Conservation (phyloP, 2,329 filamentous ascomycete genomes). For the Phaeophleospora eucalypticola region DNA sequence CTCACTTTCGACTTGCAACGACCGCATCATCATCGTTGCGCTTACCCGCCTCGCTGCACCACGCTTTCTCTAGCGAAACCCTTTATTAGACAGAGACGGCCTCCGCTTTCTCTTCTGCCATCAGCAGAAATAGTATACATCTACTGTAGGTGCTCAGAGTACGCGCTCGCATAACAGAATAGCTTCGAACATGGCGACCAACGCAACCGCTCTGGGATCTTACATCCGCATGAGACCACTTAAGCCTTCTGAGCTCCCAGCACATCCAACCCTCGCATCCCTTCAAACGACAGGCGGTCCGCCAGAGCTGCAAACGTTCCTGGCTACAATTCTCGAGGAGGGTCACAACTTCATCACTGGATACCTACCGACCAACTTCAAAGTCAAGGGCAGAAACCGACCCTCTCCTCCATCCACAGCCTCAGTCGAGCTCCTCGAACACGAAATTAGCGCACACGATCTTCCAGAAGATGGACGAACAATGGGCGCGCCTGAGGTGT, state of each 20-base stretch:
- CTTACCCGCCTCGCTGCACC: too few species aligned
- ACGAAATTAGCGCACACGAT: slow-evolving; percentile 45
- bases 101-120: too few species aligned
- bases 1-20: not conserved
- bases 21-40: slow-evolving; percentile 4
- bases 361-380: slow-evolving; percentile 54
- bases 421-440: slow-evolving; percentile 52
- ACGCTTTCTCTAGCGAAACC: too few species aligned
- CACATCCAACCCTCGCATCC: slow-evolving; percentile 30
- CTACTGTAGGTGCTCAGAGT: too few species aligned
- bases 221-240: slow-evolving; percentile 34
- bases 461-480: slow-evolving; percentile 29
- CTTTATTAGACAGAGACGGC: too few species aligned
- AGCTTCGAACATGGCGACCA: slow-evolving; percentile 1
- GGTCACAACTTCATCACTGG: slow-evolving; percentile 56
- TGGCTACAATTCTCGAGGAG: slow-evolving; percentile 54
- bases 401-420: slow-evolving; percentile 48
- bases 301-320: slow-evolving; percentile 49
- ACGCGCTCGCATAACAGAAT: too few species aligned
- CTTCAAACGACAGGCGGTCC: slow-evolving; percentile 33
- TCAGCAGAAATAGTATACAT: too few species aligned
- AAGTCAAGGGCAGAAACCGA: slow-evolving; percentile 46
- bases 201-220: slow-evolving; percentile 13
- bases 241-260: slow-evolving; percentile 30
- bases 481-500: slow-evolving; percentile 49